Evolutionary conservation across 352 stramenopile species (phyloP).

Genomic region (Peronosclerospora sorghi): DNA sequence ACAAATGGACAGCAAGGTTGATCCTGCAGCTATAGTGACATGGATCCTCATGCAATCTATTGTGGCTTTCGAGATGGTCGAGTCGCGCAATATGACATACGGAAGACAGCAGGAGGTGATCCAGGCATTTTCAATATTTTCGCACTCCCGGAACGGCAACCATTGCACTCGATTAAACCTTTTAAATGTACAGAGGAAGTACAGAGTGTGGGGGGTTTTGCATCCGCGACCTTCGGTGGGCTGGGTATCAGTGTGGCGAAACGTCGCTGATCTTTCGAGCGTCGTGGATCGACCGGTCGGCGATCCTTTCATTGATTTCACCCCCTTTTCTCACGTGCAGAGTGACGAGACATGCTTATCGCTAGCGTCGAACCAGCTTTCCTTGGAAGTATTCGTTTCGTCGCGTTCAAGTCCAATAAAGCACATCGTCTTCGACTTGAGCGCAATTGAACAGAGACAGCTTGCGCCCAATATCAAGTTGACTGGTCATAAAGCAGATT

Average conservation of each 20-base stretch:
- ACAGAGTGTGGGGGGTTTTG: slow-evolving; percentile 17
- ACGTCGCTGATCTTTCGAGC: slow-evolving; percentile 7
- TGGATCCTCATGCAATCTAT: slow-evolving; percentile 35
- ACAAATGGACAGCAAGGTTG: slow-evolving; percentile 33
- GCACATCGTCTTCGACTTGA: slow-evolving; percentile 38
- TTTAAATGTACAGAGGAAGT: slow-evolving; percentile 18
- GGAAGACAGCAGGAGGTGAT: slow-evolving; percentile 16
- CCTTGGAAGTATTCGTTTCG: slow-evolving; percentile 27
- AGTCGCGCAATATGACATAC: slow-evolving; percentile 41
- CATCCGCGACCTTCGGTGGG: slow-evolving; percentile 30
- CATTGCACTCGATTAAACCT: slow-evolving; percentile 39
- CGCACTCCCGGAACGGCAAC: slow-evolving; percentile 28
- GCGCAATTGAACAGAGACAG: not conserved
- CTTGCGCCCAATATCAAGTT: slow-evolving; percentile 16
- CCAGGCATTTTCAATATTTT: slow-evolving; percentile 26
- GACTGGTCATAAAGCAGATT: slow-evolving; percentile 27
- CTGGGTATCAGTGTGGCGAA: slow-evolving; percentile 34
- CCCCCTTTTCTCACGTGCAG: slow-evolving; percentile 11
- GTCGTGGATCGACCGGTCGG: not conserved
- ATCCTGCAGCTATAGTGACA: slow-evolving; percentile 34
- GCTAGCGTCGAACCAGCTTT: slow-evolving; percentile 17
- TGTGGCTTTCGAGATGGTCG: slow-evolving; percentile 44
- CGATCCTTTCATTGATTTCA: slow-evolving; percentile 2
- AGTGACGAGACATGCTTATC: slow-evolving; percentile 26
- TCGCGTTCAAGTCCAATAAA: slow-evolving; percentile 25